Evolutionary conservation across 352 stramenopile genomes (phyloP), one percentile per base, ranked within the genome.

Genomic region (Phytophthora cryptogea): DNA sequence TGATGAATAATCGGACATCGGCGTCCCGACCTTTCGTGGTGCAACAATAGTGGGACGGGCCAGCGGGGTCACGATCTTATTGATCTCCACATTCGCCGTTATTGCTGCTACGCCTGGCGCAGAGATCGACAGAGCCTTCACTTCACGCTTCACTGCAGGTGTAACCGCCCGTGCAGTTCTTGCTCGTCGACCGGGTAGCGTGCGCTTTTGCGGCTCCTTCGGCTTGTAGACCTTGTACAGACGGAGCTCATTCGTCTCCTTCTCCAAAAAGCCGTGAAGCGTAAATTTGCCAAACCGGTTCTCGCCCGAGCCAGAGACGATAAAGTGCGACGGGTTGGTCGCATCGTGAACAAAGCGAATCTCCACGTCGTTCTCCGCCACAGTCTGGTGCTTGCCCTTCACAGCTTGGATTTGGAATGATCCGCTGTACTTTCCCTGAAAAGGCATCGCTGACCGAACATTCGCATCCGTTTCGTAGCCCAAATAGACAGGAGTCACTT

Each of bases 201-300:
- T 74, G n/a, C 85, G 79, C 50, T 94, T 94, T 27, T 84, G 78
- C 16, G 80, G 85, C 23, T 89, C 78, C 45, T 92, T 92, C 4
- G 84, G 86, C 45, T 92, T 92, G 70, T 95, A 95, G 2, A 93
- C 70, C 68, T 95, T 95, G 71, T 93, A 95, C 16, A 95, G 36
- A 8, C 83, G 77, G 49, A 95, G 46, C 48, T 94, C 84, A 47
- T 83, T 91, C 40, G 83, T 86, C 32, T 68, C 63, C 60, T 95
- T 93, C 42, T 91, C 70, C 37, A 95, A 53, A 17, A 86, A 74
- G 0, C 86, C 86, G 47, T 91, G 75, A 13, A 95, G 66, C 17
- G 71, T 77, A 26, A 95, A 95, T 6, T 73, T 6, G 4, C 86
- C 86, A 56, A 95, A 95, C 0, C 80, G 78, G 59, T 95, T 95